A percentile compares a stretch with the other conserved stretches of the same genome.
Evolutionary conservation across 2,329 filamentous ascomycete genomes (phyloP).

Genomic region (Fusarium brachygibbosum): DNA sequence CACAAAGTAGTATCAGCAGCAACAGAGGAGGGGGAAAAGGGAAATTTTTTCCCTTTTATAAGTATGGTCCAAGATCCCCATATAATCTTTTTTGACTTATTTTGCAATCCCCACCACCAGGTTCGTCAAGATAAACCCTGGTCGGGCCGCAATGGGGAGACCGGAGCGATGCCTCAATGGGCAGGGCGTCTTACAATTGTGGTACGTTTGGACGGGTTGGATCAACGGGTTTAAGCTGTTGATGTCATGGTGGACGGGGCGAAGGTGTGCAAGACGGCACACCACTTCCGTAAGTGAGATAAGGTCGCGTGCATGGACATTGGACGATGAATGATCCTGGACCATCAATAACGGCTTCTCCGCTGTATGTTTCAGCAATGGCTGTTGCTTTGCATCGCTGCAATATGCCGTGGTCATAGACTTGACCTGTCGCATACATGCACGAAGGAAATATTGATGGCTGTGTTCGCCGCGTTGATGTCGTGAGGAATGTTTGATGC

Average conservation of each 20-base stretch:
- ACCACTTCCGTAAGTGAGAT: constrained; percentile 30
- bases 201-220: constrained; percentile 22
- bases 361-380: background rate
- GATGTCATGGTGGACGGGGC: constrained; percentile 36
- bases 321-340: constrained; percentile 12
- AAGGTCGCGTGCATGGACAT: constrained; percentile 34
- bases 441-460: no score
- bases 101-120: constrained; percentile 16
- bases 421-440: background rate
- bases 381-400: background rate
- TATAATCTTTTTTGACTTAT: constrained; percentile 11
- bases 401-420: background rate
- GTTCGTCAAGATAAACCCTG: constrained; percentile 12
- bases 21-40: background rate
- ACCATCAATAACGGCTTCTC: constrained; percentile 1
- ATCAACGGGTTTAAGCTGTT: constrained; percentile 26
- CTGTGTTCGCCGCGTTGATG: background rate
- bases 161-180: constrained; percentile 35
- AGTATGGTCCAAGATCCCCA: constrained; percentile 20
- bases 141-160: constrained; percentile 42
- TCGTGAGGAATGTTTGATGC: constrained; percentile 9
- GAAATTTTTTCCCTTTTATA: constrained; percentile 21
- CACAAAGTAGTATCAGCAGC: background rate
- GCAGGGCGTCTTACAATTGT: constrained; percentile 29
- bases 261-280: constrained; percentile 30